Percentiles rank a stretch among this genome's conserved stretches.
phyloP scores from a whole-genome alignment of 1,284 basidiomycete species.

The Fomes fomentarius region DNA sequence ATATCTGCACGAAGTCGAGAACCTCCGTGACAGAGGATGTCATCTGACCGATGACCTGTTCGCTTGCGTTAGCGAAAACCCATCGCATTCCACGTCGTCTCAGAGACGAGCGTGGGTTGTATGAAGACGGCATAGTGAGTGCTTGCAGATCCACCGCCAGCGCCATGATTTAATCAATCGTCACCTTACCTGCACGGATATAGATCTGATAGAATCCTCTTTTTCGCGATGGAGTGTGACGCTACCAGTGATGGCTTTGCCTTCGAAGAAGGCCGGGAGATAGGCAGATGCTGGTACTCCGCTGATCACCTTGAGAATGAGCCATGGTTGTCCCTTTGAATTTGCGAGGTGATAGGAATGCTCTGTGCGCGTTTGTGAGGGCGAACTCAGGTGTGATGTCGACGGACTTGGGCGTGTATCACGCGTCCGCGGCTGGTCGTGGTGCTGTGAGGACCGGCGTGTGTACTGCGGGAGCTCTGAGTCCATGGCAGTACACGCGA shows the following conservation, averaged over 20 bases:
- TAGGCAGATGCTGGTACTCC: conserved; percentile 17
- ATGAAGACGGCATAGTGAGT: too few species aligned
- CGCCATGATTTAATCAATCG: not conserved
- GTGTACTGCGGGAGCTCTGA: conserved; percentile 13
- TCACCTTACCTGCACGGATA: conserved; percentile 43
- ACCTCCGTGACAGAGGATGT: conserved; percentile 41
- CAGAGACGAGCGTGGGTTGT: too few species aligned
- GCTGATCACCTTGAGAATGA: conserved; percentile 25
- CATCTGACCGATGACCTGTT: conserved; percentile 29
- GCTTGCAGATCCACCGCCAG: too few species aligned
- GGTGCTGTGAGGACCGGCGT: conserved; percentile 4
- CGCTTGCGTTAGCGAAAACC: not conserved
- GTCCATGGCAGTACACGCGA: conserved; percentile 5
- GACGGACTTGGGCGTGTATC: too few species aligned
- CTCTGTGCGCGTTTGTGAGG: conserved; percentile 4
- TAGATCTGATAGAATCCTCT: conserved; percentile 46
- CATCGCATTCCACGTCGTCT: too few species aligned
- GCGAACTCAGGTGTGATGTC: not conserved
- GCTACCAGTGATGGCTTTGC: conserved; percentile 48
- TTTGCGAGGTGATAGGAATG: conserved; percentile 16
- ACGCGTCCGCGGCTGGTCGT: not conserved
- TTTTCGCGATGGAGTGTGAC: conserved; percentile 50
- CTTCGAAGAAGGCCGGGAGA: conserved; percentile 47
- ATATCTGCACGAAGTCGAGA: conserved; percentile 47
- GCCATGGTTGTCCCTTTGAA: conserved; percentile 19